Evolutionary conservation across 2,329 filamentous ascomycete species (phyloP), one percentile per base, ranked within the genome.

Genomic region (Monascus ruber): DNA sequence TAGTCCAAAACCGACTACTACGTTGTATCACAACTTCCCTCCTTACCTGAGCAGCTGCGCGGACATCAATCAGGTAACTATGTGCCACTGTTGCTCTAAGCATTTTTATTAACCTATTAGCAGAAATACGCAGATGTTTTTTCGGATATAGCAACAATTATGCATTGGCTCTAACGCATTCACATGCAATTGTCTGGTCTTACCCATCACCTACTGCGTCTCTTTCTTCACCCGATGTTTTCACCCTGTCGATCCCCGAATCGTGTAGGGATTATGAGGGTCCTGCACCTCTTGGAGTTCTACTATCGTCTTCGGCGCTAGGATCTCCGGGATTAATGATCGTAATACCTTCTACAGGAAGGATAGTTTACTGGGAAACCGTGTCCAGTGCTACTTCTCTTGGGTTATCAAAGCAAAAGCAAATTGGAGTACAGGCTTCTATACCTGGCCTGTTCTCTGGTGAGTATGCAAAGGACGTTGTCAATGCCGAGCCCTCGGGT

Each of bases 331-430:
- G 91, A 2, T 72, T 98, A 31, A 77, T 98, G 26, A 76, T 95
- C 31, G 73, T 96, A 31, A 85, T 89, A 66, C 84, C 89, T 8
- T 77, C 76, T 11, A 87, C 74, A 36, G 91, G 91, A 38, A 88
- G 81, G 60, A 78, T 96, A 38, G 81, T 85, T 34, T 96, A 91
- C 61, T 96, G 91, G 87, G 91, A 96, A 59, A 93, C 86, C 31
- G 84, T 96, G 46, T 87, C 89, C 40, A 87, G 80, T 59, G 87
- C 86, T 6, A 84, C 87, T 31, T 86, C 85, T 1, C 73, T 93
- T 40, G 85, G 84, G 46, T 76, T 93, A 32, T 84, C 89, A 53
- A 81, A 83, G 47, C 83, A 93, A 56, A 83, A 85, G 53, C 79
- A 83, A 47, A 81, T 79, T 47, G 85, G 85, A 10, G 77, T 94